Conservation (phyloP, 108 stramenopile species). For the Stephanodiscus triporus region DNA sequence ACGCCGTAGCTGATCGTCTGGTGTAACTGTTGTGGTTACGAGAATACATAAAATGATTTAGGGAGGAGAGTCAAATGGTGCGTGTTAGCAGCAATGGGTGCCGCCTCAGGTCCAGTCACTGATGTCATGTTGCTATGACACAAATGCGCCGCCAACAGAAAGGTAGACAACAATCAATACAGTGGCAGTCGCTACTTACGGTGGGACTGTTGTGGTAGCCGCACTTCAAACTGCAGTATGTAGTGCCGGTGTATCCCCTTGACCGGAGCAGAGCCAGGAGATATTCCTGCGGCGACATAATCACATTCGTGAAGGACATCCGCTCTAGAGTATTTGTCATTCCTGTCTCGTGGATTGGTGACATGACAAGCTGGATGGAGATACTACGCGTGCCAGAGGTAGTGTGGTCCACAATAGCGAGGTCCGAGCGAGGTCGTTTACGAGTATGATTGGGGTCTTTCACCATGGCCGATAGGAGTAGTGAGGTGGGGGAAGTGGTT, state of each 20-base stretch:
- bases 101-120: no score
- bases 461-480: no score
- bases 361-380: no score
- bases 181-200: conserved; percentile 10
- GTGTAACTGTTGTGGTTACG: conserved; percentile 35
- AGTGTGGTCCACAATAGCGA: no score
- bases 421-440: no score
- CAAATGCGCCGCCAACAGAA: no score
- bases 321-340: neutral
- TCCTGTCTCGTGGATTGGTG: no score
- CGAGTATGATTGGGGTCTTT: no score
- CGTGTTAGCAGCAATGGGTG: neutral
- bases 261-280: conserved; percentile 54
- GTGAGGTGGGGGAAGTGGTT: no score
- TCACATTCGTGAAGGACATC: conserved; percentile 8
- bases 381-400: no score
- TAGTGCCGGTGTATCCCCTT: conserved; percentile 73
- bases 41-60: neutral
- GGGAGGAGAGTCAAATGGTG: neutral
- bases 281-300: conserved; percentile 63
- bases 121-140: no score
- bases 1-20: conserved; percentile 85
- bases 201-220: conserved; percentile 79
- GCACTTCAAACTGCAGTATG: conserved; percentile 53
- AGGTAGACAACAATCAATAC: no score